phyloP scores from a whole-genome alignment of 371 early-diverging fungal species.

The Apophysomyces elegans region DNA sequence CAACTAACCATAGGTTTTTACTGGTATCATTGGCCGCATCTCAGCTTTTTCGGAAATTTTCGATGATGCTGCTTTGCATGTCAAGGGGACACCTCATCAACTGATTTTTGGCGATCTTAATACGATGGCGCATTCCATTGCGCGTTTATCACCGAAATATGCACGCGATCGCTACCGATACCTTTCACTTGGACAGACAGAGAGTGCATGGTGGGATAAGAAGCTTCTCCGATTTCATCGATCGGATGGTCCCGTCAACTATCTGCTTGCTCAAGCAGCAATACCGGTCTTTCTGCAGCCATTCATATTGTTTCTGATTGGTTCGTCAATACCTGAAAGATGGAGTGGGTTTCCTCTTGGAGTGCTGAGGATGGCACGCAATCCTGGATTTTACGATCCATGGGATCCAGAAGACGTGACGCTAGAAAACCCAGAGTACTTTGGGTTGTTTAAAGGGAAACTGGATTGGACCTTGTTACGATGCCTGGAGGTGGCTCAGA shows the following conservation, averaged over 20 bases:
- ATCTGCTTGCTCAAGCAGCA: conserved; percentile 47
- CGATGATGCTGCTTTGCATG: conserved; percentile 53
- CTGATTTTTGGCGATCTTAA: conserved; percentile 81
- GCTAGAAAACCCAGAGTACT: conserved; percentile 63
- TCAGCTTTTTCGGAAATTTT: conserved; percentile 72
- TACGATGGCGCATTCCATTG: conserved; percentile 83
- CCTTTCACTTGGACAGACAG: conserved; percentile 66
- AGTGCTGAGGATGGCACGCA: conserved; percentile 58
- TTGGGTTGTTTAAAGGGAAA: conserved; percentile 72
- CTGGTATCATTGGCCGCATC: conserved; percentile 72
- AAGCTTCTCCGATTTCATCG: conserved; percentile 55
- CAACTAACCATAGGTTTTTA: conserved; percentile 52
- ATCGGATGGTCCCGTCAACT: conserved; percentile 47
- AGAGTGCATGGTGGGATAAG: conserved; percentile 75
- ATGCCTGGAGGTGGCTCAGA: conserved; percentile 55
- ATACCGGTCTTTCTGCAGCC: conserved; percentile 23
- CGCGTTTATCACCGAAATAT: conserved; percentile 69
- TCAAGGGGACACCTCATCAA: conserved; percentile 60
- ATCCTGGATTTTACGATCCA: conserved; percentile 82
- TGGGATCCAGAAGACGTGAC: conserved; percentile 69
- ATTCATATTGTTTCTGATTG: conserved; percentile 3
- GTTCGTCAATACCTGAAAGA: conserved; percentile 15
- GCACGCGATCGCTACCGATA: conserved; percentile 71
- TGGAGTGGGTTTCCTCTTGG: conserved; percentile 52
- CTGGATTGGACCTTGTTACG: conserved; percentile 78